phyloP scores from a whole-genome alignment of 108 stramenopile genomes.

The Epithemia pelagica region DNA sequence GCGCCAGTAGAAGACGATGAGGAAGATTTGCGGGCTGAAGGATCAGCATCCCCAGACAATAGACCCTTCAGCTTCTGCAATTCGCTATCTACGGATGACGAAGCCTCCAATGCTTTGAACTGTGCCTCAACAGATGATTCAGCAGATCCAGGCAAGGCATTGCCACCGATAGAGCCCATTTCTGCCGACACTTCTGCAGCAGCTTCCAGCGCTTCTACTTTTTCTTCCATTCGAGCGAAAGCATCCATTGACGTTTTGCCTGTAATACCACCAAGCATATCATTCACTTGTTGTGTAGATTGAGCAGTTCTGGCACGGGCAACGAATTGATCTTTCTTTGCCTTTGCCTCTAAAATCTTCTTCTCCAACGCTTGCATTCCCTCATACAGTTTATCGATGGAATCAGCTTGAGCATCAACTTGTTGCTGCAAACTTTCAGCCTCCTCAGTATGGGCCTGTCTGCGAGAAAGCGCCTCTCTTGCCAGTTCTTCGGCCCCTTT shows the following conservation, averaged over 20 bases:
- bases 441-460: constrained; percentile 82
- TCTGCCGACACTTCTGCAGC: constrained; percentile 89
- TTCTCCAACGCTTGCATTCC: constrained; percentile 92
- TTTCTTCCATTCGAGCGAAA: constrained; percentile 94
- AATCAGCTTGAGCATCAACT: constrained; percentile 70
- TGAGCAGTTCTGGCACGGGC: constrained; percentile 94
- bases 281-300: constrained; percentile 92
- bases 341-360: constrained; percentile 87
- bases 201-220: constrained; percentile 92
- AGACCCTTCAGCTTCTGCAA: constrained; percentile 82
- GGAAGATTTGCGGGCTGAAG: constrained; percentile 9
- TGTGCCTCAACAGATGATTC: constrained; percentile 69
- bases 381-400: constrained; percentile 87
- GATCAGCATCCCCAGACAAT: constrained; percentile 24
- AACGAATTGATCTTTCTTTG: constrained; percentile 94
- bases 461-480: constrained; percentile 81
- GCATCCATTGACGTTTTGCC: constrained; percentile 91
- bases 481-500: constrained; percentile 92
- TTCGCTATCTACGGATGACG: constrained; percentile 79
- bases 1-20: constrained; percentile 8
- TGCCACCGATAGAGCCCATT: constrained; percentile 50
- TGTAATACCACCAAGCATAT: constrained; percentile 88
- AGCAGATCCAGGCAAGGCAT: constrained; percentile 57
- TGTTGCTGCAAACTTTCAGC: constrained; percentile 55
- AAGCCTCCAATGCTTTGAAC: constrained; percentile 84